A percentile compares a stretch with the other conserved stretches of the same genome.
phyloP scores from a whole-genome alignment of 1,139 yeast species.

The Nakaseomyces nivariensis region DNA sequence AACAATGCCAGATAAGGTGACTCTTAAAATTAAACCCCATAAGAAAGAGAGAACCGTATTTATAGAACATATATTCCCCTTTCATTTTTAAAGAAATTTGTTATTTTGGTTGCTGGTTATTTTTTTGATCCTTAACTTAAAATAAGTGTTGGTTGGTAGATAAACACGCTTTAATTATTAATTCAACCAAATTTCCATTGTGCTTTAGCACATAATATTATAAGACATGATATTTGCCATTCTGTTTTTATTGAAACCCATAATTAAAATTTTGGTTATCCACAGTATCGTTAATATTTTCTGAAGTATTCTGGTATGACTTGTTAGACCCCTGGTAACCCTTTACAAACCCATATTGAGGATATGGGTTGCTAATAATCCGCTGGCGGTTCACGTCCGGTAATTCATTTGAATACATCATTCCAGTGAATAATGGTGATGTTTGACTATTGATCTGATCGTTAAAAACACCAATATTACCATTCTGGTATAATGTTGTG shows the following conservation, averaged over 20 bases:
- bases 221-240: too few species aligned
- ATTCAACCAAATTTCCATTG: too few species aligned
- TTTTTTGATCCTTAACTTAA: not conserved
- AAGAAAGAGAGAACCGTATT: not conserved
- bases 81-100: not conserved
- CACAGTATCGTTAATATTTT: not conserved
- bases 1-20: not conserved
- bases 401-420: conserved; percentile 9
- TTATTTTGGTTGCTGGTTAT: not conserved
- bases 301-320: not conserved
- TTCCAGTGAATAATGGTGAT: not conserved
- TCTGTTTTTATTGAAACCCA: not conserved
- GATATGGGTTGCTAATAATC: conserved; percentile 17
- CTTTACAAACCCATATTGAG: conserved; percentile 7
- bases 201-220: too few species aligned
- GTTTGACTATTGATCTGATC: not conserved
- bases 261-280: not conserved
- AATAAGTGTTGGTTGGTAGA: not conserved
- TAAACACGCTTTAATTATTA: not conserved
- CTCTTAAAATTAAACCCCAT: not conserved
- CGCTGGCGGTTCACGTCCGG: conserved; percentile 11
- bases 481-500: conserved; percentile 10
- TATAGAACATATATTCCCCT: not conserved
- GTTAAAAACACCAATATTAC: conserved; percentile 1
- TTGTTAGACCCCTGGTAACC: not conserved